Conservation (phyloP, 23 red algal species). For the Gracilariopsis chorda region DNA sequence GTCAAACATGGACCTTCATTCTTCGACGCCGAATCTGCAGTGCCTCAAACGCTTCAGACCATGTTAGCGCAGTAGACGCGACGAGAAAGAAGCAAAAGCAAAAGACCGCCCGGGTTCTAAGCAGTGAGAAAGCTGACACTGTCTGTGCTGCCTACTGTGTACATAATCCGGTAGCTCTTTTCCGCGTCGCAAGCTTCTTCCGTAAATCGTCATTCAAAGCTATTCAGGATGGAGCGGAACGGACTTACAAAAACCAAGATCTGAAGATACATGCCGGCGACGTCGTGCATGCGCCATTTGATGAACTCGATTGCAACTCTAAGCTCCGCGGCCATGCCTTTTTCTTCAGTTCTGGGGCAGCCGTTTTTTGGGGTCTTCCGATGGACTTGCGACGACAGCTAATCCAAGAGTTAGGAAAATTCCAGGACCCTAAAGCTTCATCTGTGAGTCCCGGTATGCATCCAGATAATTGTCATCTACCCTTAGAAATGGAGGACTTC, state of each 20-base stretch:
- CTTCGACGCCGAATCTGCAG: too few relatives aligned
- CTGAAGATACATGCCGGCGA: slow-evolving; percentile 6
- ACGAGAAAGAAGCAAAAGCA: too few relatives aligned
- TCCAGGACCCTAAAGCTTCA: neutral
- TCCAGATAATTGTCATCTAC: neutral
- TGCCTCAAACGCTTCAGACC: too few relatives aligned
- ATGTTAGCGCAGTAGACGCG: too few relatives aligned
- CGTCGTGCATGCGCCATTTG: neutral
- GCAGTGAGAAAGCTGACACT: slow-evolving; percentile 19
- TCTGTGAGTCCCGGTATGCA: neutral
- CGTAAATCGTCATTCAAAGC: neutral
- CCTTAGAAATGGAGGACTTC: slow-evolving; percentile 73
- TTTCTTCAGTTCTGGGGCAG: slow-evolving; percentile 86
- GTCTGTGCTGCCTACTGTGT: slow-evolving; percentile 75
- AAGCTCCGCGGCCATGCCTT: slow-evolving; percentile 55
- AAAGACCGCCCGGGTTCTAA: too few relatives aligned
- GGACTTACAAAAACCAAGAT: neutral
- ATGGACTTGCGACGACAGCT: slow-evolving; percentile 46
- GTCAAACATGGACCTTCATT: too few relatives aligned
- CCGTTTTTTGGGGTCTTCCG: slow-evolving; percentile 92
- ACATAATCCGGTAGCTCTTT: slow-evolving; percentile 3
- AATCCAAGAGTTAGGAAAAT: slow-evolving; percentile 18
- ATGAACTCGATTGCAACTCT: neutral
- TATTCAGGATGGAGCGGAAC: neutral
- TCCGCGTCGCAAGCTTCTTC: slow-evolving; percentile 2